Conservation (phyloP, 495 filamentous ascomycete genomes). For the Talaromyces ruber region DNA sequence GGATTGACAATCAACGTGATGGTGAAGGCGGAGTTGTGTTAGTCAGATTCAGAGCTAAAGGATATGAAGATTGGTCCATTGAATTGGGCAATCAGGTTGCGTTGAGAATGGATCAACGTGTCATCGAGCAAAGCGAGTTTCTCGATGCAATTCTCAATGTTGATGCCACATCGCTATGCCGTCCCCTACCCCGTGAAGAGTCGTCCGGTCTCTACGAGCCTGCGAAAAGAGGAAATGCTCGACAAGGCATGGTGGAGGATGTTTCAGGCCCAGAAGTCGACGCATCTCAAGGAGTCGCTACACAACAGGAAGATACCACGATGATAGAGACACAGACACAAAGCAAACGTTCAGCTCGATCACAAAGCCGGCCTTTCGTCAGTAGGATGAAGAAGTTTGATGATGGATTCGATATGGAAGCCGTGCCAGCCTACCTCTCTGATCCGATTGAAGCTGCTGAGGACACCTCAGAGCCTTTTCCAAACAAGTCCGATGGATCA, state of each 20-base stretch:
- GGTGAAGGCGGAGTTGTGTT: conserved; percentile 66
- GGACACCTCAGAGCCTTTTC: conserved; percentile 10
- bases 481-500: conserved; percentile 10
- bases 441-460: background rate
- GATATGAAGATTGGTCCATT: conserved; percentile 59
- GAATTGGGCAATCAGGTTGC: conserved; percentile 60
- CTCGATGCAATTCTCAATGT: conserved; percentile 78
- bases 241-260: background rate
- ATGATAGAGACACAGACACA: conserved; percentile 6
- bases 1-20: conserved; percentile 49
- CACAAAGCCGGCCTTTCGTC: conserved; percentile 28
- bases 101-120: conserved; percentile 61
- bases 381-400: conserved; percentile 72
- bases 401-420: conserved; percentile 44
- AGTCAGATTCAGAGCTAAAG: conserved; percentile 64
- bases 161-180: conserved; percentile 61
- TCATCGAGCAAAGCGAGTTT: conserved; percentile 87
- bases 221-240: conserved; percentile 10
- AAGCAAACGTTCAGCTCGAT: conserved; percentile 14
- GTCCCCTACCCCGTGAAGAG: conserved; percentile 43
- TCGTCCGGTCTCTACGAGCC: background rate
- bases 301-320: background rate
- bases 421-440: conserved; percentile 24
- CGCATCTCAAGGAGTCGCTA: background rate
- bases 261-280: background rate